Conservation (phyloP, 2,329 filamentous ascomycete species). For the Aulographum hederae region DNA sequence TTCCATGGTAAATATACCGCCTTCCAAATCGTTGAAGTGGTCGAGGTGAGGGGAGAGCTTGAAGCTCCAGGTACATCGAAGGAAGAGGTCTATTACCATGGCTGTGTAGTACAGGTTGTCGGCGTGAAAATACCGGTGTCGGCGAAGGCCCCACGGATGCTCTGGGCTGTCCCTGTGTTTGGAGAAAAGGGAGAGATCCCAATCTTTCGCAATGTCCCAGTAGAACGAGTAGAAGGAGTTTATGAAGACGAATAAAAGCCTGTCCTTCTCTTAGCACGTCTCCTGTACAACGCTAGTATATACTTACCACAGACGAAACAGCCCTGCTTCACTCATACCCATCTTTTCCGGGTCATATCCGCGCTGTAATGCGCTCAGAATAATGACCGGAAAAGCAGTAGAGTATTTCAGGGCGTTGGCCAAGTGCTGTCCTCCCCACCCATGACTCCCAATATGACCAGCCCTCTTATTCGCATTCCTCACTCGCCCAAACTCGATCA, state of each 20-base stretch:
- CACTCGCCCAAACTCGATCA: conserved; percentile 72
- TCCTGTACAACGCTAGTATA: not conserved
- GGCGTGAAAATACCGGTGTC: conserved; percentile 52
- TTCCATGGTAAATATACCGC: conserved; percentile 75
- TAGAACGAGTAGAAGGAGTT: conserved; percentile 96
- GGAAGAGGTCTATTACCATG: conserved; percentile 57
- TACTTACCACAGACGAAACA: conserved; percentile 36
- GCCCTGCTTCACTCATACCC: conserved; percentile 33
- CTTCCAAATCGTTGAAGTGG: conserved; percentile 72
- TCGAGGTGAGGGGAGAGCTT: conserved; percentile 71
- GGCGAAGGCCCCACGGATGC: conserved; percentile 61
- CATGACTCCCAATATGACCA: conserved; percentile 23
- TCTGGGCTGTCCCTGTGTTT: conserved; percentile 40
- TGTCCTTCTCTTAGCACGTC: conserved; percentile 19
- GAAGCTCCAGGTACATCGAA: conserved; percentile 81
- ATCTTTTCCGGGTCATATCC: conserved; percentile 34
- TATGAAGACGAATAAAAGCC: conserved; percentile 55
- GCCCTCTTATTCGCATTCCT: conserved; percentile 33
- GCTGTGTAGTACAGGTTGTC: conserved; percentile 66
- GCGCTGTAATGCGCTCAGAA: conserved; percentile 58
- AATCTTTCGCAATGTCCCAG: conserved; percentile 94
- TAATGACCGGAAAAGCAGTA: conserved; percentile 82
- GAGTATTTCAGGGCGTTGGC: conserved; percentile 91
- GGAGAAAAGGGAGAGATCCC: conserved; percentile 77
- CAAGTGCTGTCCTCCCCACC: conserved; percentile 71